Evolutionary conservation across 352 stramenopile genomes (phyloP).

Genomic region (Pythium aristosporum): DNA sequence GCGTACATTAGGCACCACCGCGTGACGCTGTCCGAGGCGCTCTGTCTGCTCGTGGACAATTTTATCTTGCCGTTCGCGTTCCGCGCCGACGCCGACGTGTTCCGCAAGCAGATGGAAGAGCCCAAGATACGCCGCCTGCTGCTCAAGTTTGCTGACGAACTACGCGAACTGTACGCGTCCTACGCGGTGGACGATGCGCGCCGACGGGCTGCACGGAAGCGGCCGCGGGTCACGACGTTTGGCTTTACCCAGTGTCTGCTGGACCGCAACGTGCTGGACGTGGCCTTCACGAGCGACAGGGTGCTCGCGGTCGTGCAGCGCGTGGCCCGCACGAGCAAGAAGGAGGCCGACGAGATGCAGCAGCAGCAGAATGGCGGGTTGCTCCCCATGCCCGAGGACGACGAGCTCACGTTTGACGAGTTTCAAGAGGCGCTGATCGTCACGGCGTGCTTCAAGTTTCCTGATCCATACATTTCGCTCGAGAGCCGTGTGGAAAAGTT

Average conservation of each 20-base stretch:
- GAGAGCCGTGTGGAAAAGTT: conserved; percentile 80
- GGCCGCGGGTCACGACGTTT: conserved; percentile 52
- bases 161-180: conserved; percentile 52
- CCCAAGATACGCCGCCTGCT: conserved; percentile 58
- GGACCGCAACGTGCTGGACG: conserved; percentile 59
- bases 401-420: conserved; percentile 58
- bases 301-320: conserved; percentile 57
- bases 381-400: conserved; percentile 34
- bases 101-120: conserved; percentile 71
- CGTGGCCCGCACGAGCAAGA: conserved; percentile 37
- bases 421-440: conserved; percentile 74
- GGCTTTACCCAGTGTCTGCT: conserved; percentile 64
- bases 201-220: conserved; percentile 19
- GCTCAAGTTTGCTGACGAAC: conserved; percentile 60
- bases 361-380: conserved; percentile 1
- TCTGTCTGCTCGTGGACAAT: conserved; percentile 76
- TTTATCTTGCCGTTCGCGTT: conserved; percentile 74
- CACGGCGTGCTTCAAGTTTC: conserved; percentile 76
- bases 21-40: conserved; percentile 68
- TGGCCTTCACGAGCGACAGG: conserved; percentile 62
- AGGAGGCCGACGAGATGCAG: conserved; percentile 21
- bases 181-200: conserved; percentile 50
- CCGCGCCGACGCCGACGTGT: conserved; percentile 67
- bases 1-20: conserved; percentile 39
- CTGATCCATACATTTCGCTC: conserved; percentile 73